Percentiles rank a stretch among this genome's conserved stretches.
These are phyloP conservation scores for Coccomyxa subellipsoidea DNA, from an alignment of 163 green algal species.

Conservation along the genomic window DNA sequence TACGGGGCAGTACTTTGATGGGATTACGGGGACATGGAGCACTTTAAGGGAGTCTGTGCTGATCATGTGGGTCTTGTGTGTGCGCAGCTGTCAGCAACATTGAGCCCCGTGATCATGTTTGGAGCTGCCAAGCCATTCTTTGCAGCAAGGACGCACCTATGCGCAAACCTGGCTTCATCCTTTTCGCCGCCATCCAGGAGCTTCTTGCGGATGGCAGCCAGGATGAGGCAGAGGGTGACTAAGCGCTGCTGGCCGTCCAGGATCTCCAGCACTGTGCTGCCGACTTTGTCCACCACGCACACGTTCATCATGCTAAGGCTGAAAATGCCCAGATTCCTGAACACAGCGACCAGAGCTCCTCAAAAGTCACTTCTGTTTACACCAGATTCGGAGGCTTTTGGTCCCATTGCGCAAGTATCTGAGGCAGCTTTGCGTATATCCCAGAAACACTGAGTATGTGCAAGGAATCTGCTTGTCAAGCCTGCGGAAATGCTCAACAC, in stretches of 20 bases:
- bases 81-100: too few species aligned
- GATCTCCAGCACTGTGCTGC: background rate
- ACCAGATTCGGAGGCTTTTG: too few species aligned
- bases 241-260: background rate
- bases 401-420: too few species aligned
- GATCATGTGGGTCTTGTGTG: background rate
- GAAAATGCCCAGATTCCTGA: background rate
- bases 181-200: background rate
- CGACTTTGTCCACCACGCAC: background rate
- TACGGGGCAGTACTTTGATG: too few species aligned
- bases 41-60: too few species aligned
- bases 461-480: background rate
- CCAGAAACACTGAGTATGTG: background rate
- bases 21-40: too few species aligned
- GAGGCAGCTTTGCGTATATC: background rate
- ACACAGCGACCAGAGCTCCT: background rate
- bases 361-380: background rate
- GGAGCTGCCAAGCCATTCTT: background rate
- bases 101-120: background rate
- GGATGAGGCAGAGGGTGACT: background rate
- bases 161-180: background rate
- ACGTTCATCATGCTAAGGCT: background rate
- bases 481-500: background rate
- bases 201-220: background rate
- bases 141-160: background rate